These are phyloP conservation scores for Aspergillus funiculosus DNA, from an alignment of 495 filamentous ascomycete species.

Conservation along the genomic window DNA sequence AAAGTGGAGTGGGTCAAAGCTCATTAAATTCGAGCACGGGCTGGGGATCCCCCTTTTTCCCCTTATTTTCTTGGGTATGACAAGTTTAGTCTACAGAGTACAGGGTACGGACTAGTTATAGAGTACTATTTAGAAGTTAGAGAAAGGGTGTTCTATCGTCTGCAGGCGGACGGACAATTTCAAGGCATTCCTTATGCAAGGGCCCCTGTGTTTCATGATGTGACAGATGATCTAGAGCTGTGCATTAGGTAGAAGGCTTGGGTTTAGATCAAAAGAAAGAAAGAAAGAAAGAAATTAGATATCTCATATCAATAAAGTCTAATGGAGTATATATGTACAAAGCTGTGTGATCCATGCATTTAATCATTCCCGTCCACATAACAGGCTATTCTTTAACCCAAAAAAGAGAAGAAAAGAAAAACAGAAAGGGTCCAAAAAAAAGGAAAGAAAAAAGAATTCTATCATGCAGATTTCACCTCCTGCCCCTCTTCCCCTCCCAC, in stretches of 20 bases:
- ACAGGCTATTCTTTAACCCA: too few relatives aligned
- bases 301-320: background rate
- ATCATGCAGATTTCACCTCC: conserved; percentile 1
- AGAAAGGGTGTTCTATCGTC: background rate
- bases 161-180: conserved; percentile 1
- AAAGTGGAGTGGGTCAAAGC: conserved; percentile 12
- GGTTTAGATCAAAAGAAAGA: too few relatives aligned
- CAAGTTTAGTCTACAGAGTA: too few relatives aligned
- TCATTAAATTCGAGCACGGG: background rate
- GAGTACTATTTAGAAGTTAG: background rate
- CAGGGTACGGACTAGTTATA: too few relatives aligned
- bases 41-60: background rate
- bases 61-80: too few relatives aligned
- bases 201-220: too few relatives aligned
- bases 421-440: background rate
- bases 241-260: background rate
- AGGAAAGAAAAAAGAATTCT: background rate
- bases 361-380: background rate
- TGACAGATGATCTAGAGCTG: background rate
- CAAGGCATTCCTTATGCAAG: background rate
- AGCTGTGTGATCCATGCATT: conserved; percentile 1
- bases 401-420: background rate
- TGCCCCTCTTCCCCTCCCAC: conserved; percentile 8
- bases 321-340: background rate
- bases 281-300: background rate